Conservation (phyloP, 2,329 filamentous ascomycete species). For the Colletotrichum sp. region DNA sequence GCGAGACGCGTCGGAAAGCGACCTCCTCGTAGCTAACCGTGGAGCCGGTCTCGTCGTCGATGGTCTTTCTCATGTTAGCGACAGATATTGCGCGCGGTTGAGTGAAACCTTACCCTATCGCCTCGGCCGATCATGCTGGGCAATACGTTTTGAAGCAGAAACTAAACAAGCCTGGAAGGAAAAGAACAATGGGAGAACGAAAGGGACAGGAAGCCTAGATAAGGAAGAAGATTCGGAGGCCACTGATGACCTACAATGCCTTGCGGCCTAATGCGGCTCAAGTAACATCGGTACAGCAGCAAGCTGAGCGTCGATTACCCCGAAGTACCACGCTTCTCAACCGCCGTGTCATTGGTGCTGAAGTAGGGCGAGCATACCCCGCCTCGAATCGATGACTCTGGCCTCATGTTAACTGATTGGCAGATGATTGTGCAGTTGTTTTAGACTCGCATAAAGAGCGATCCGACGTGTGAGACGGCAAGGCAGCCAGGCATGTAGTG, state of each 20-base stretch:
- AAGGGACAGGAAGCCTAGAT: background rate
- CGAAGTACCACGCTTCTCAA: background rate
- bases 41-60: conserved; percentile 31
- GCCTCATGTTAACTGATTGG: conserved; percentile 1
- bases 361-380: background rate
- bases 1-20: conserved; percentile 1
- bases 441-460: background rate
- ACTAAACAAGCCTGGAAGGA: background rate
- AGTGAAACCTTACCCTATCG: conserved; percentile 4
- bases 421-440: background rate
- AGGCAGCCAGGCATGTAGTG: background rate
- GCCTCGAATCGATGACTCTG: background rate
- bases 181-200: background rate
- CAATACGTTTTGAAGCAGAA: background rate
- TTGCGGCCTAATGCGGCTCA: background rate
- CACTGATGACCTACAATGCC: background rate
- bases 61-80: background rate
- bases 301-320: background rate
- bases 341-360: background rate
- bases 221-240: background rate
- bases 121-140: background rate
- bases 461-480: background rate
- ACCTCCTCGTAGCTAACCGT: conserved; percentile 39
- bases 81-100: background rate
- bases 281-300: background rate